These are phyloP conservation scores for Vaccinium corymbosum DNA, from an alignment of 148 eudicot genomes.

Conservation along the genomic window DNA sequence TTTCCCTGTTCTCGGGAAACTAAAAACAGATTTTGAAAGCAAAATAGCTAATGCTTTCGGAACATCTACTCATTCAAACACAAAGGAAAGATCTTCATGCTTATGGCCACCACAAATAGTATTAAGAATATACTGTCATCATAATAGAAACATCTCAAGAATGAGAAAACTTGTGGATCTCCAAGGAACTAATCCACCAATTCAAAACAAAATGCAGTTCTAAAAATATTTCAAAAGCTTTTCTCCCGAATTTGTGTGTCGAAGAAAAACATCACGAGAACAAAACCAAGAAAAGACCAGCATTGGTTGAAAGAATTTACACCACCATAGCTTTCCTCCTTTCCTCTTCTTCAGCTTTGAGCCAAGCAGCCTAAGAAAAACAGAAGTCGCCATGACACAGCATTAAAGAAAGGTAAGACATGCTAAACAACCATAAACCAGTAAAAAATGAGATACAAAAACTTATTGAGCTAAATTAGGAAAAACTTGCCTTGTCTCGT, in stretches of 20 bases:
- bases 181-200: not conserved
- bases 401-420: not conserved
- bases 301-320: not conserved
- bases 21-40: not conserved
- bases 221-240: not conserved
- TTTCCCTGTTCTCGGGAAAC: no score
- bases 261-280: not conserved
- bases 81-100: not conserved
- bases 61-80: not conserved
- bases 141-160: not conserved
- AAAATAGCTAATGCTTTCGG: no score
- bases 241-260: not conserved
- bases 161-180: not conserved
- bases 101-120: not conserved
- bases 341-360: conserved; percentile 82
- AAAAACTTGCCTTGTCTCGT: conserved; percentile 62
- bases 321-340: conserved; percentile 30
- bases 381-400: not conserved
- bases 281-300: not conserved
- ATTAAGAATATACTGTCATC: not conserved
- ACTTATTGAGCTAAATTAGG: not conserved
- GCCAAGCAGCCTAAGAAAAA: conserved; percentile 75
- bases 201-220: not conserved
- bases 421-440: not conserved
- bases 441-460: not conserved